Percentiles rank a stretch among this genome's conserved stretches.
phyloP scores from a whole-genome alignment of 73 alveolate genomes.

The Durusdinium trenchii region DNA sequence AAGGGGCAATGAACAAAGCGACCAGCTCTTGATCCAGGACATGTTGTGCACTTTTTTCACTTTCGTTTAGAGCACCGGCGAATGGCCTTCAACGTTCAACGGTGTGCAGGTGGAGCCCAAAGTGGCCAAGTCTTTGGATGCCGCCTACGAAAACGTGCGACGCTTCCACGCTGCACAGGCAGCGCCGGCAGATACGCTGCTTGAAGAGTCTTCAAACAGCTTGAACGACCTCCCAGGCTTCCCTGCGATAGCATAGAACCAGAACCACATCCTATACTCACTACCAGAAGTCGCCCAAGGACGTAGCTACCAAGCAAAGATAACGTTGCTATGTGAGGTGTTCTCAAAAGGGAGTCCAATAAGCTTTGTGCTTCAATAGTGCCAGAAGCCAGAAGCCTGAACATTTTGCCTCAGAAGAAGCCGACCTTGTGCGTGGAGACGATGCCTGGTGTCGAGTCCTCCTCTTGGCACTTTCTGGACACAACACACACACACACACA shows the following conservation, averaged over 20 bases:
- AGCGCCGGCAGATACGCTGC: not conserved
- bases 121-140: conserved; percentile 67
- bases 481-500: no score
- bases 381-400: not conserved
- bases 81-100: not conserved
- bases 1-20: no score
- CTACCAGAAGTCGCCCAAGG: not conserved
- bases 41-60: no score
- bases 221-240: no score
- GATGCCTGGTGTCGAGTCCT: conserved; percentile 72
- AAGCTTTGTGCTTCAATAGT: no score
- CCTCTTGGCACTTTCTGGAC: no score
- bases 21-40: no score
- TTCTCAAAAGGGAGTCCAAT: no score
- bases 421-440: conserved; percentile 72
- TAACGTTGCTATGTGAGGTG: no score
- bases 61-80: not conserved
- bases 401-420: conserved; percentile 31
- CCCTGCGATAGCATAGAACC: no score
- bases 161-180: conserved; percentile 84
- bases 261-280: no score
- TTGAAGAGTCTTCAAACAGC: not conserved
- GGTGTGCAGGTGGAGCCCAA: conserved; percentile 79
- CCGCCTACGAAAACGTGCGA: conserved; percentile 92
- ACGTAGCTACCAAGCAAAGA: not conserved